Base-by-base conservation (phyloP, 2,329 filamentous ascomycete genomes). In the Fonsecaea monophora region DNA sequence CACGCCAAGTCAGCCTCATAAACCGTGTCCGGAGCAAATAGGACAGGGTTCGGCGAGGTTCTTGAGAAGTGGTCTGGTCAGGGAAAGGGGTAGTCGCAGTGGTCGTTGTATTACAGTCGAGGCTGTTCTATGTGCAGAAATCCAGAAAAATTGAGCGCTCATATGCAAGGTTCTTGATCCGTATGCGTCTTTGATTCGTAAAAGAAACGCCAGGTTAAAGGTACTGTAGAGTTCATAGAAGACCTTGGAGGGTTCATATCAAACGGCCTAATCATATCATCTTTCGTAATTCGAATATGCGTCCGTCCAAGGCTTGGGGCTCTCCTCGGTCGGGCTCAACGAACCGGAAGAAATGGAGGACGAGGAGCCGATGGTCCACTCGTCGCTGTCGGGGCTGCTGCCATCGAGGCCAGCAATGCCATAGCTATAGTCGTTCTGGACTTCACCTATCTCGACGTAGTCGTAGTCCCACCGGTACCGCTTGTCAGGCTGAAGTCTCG, bases 391-490 rank as follows among this genome's bases (percentile, higher is more conserved):
- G 59, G 86, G 84, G 54, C 85, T 81, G 69, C 83, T 80, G 38
- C 82, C 81, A 70, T 87, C 85, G 53, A 88, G 81, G 61, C 83
- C 84, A 60, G 85, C 82, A 69, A 88, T 78, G 67, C 82, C 84
- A 69, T 87, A 86, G 42, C 83, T 83, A 72, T 85, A 84, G 57
- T 81, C 78, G 30, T 74, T 74, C 67, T 81, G 76, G 18, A 79
- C 78, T 66, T 96, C 90, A 73, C 94, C 94, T 66, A 90, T 81
- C 81, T 97, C 94, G 68, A 96, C 89, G 73, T 93, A 97, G 74
- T 97, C 94, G 79, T 98, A 97, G 73, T 97, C 92, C 93, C 94
- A 98, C 68, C 94, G 88, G 79, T 91, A 92, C 72, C 86, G 85
- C 85, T 97, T 97, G 79, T 92, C 93, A 60, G 85, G 79, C 78